Evolutionary conservation across 2,329 filamentous ascomycete species (phyloP).

Genomic region (Rutstroemia sp.): DNA sequence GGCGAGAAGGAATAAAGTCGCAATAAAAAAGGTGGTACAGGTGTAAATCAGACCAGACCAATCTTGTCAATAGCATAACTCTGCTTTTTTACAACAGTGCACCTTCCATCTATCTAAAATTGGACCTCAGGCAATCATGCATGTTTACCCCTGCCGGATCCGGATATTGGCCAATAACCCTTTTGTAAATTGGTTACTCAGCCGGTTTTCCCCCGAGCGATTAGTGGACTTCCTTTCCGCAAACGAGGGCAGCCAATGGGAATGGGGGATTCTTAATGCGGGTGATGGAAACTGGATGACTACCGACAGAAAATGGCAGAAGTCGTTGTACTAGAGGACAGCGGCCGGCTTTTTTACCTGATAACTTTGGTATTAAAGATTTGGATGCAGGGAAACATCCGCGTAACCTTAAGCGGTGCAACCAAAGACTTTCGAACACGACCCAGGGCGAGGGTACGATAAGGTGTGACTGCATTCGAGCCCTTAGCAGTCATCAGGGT

Average conservation of each 20-base stretch:
- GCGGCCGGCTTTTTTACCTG: too few relatives aligned
- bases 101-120: neutral
- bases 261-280: neutral
- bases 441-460: too few relatives aligned
- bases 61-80: neutral
- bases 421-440: too few relatives aligned
- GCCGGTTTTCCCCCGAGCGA: too few relatives aligned
- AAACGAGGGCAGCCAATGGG: neutral
- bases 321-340: too few relatives aligned
- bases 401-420: too few relatives aligned
- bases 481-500: too few relatives aligned
- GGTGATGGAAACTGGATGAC: neutral
- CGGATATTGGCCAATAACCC: neutral
- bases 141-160: neutral
- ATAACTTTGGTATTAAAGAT: too few relatives aligned
- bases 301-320: neutral
- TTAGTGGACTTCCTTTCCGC: too few relatives aligned
- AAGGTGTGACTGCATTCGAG: too few relatives aligned
- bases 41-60: neutral
- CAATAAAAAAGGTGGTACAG: neutral
- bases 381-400: too few relatives aligned
- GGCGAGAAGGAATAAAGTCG: neutral
- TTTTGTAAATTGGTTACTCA: neutral
- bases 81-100: slow-evolving; percentile 2
- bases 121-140: slow-evolving; percentile 1